Evolutionary conservation across 164 flowering plant species (phyloP), one percentile per base, ranked within the genome.

Genomic region (Vitis rupestris): DNA sequence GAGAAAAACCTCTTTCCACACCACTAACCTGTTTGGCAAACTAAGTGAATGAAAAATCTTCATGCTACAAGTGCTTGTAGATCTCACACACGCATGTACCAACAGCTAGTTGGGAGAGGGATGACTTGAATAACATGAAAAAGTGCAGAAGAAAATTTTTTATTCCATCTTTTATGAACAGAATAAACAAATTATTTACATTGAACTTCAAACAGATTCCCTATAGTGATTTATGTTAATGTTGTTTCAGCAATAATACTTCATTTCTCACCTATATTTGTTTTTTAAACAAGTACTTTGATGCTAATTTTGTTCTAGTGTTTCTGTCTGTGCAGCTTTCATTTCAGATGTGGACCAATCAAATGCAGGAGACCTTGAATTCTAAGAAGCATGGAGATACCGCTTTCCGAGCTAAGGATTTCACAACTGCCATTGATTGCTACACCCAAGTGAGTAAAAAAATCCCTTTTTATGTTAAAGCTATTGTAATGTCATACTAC

Each of bases 311-410:
- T 70, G 50, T 61, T 55, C 37, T 44, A 50, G 12, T 58, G 3
- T 61, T 63, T 30, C 23, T 30, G n/a, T 10, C 31, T 9, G 30
- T 84, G 86, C 91, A 91, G 97, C 94, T 93, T 69, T 93, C 98
- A 49, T 93, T 93, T 65, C 95, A 91, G 76, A 79, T 93, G 97
- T 93, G 98, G 98, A 88, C 98, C 55, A 87, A 80, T 74, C 95
- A 93, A 83, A 90, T 93, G 89, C 98, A 90, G 75, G 98, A 91
- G 70, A 84, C 94, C 9, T 76, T 91, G 81, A 89, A 87, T 72
- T 91, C 84, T 54, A 93, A 90, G 86, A 93, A 91, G 83, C 90
- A 82, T 51, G 98, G 95, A 48, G 98, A 93, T 74, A 67, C 85
- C 14, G 95, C 98, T 62, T 93, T 93, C 73, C 84, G 91, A 71